Percentiles rank a stretch among this genome's conserved stretches.
Conservation (phyloP, 345 rosid genomes). For the Reutealis trisperma region DNA sequence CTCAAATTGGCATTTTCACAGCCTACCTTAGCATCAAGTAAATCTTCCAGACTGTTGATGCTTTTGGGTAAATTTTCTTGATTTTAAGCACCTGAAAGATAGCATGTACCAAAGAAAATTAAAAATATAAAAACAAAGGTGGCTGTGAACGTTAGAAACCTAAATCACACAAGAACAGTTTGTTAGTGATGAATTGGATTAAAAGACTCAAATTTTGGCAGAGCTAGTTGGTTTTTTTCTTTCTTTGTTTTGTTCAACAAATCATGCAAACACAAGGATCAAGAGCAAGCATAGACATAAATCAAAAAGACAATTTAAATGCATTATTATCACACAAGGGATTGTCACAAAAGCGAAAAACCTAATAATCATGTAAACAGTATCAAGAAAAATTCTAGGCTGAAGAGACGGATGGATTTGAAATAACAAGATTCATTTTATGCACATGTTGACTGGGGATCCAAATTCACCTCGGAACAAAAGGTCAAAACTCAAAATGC, state of each 20-base stretch:
- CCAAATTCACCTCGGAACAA: too few relatives aligned
- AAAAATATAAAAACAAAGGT: constrained; percentile 9
- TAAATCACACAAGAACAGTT: constrained; percentile 13
- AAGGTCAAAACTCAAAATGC: too few relatives aligned
- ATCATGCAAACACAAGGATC: too few relatives aligned
- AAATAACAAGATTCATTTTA: too few relatives aligned
- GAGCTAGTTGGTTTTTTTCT: background rate
- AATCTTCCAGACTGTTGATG: constrained; percentile 88
- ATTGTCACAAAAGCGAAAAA: too few relatives aligned
- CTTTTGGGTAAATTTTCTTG: constrained; percentile 62
- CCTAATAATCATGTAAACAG: too few relatives aligned
- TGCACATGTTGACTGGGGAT: too few relatives aligned
- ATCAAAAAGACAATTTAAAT: too few relatives aligned
- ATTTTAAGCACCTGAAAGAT: constrained; percentile 75
- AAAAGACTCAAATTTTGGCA: background rate
- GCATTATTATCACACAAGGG: too few relatives aligned
- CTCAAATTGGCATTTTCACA: constrained; percentile 20
- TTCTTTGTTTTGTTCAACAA: background rate
- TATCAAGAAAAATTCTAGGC: too few relatives aligned
- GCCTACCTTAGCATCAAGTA: constrained; percentile 91
- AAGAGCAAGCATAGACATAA: too few relatives aligned
- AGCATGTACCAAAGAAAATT: constrained; percentile 11
- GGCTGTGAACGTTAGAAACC: constrained; percentile 23
- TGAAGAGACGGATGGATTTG: too few relatives aligned
- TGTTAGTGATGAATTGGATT: background rate